phyloP scores from a whole-genome alignment of 495 filamentous ascomycete species.

The Daldinia grandis region DNA sequence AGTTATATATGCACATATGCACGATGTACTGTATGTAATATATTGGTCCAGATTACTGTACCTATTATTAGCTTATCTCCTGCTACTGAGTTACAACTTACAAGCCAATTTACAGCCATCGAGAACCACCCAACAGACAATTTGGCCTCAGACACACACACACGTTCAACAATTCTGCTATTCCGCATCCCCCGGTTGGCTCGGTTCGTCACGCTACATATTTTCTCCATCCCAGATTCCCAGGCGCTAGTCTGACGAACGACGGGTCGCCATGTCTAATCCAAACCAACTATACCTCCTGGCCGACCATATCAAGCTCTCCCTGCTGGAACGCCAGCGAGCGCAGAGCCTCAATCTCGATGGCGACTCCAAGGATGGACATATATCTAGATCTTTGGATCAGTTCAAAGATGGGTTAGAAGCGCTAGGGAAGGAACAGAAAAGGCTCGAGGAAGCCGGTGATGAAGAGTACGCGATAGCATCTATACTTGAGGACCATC shows the following conservation, averaged over 20 bases:
- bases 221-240: slow-evolving; percentile 4
- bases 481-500: slow-evolving; percentile 1
- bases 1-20: slow-evolving; percentile 10
- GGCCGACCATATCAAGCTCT: slow-evolving; percentile 81
- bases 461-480: slow-evolving; percentile 59
- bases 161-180: neutral
- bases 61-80: slow-evolving; percentile 31
- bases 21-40: slow-evolving; percentile 6
- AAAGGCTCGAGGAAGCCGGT: slow-evolving; percentile 65
- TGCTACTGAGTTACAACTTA: neutral
- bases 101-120: slow-evolving; percentile 1
- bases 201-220: slow-evolving; percentile 6
- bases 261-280: slow-evolving; percentile 56
- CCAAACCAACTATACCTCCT: slow-evolving; percentile 75
- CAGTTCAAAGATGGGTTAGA: slow-evolving; percentile 85
- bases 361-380: slow-evolving; percentile 84
- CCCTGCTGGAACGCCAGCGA: slow-evolving; percentile 85
- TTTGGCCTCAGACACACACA: slow-evolving; percentile 29
- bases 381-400: slow-evolving; percentile 88
- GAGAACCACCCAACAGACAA: slow-evolving; percentile 8
- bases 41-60: slow-evolving; percentile 32
- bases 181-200: slow-evolving; percentile 2
- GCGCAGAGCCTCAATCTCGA: slow-evolving; percentile 82
- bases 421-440: slow-evolving; percentile 71
- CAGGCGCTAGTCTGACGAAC: slow-evolving; percentile 5